Evolutionary conservation across 2,329 filamentous ascomycete genomes (phyloP).

Genomic region (Exophiala sp.): DNA sequence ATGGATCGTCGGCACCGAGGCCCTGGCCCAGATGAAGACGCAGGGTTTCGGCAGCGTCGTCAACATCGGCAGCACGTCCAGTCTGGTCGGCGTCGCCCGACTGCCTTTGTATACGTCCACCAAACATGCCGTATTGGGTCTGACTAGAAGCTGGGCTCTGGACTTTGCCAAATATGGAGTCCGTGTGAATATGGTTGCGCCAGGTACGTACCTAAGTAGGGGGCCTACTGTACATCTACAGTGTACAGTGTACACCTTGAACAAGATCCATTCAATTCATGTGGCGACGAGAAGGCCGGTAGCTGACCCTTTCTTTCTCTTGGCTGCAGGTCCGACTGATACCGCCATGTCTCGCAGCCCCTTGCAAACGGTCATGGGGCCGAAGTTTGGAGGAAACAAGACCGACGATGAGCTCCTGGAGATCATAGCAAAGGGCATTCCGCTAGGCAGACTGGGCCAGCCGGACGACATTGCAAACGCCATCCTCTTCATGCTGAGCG

Average conservation of each 20-base stretch:
- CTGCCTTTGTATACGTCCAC: constrained; percentile 40
- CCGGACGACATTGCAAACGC: neutral
- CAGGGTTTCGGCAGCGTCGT: constrained; percentile 37
- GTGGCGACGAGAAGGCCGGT: no score
- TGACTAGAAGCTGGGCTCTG: constrained; percentile 36
- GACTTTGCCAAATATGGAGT: constrained; percentile 33
- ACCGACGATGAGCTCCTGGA: neutral
- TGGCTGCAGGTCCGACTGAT: neutral
- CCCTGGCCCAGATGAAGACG: constrained; percentile 42
- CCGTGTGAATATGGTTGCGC: constrained; percentile 33
- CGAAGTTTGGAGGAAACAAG: neutral
- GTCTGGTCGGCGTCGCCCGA: constrained; percentile 32
- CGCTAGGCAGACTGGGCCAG: neutral
- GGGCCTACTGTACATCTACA: no score
- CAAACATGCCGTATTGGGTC: constrained; percentile 40
- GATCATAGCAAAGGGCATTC: constrained; percentile 20
- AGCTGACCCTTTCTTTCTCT: neutral
- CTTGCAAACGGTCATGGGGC: neutral
- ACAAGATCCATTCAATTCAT: no score
- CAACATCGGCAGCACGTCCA: constrained; percentile 39
- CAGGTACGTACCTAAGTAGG: constrained; percentile 5
- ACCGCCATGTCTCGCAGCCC: neutral
- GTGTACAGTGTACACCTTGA: no score
- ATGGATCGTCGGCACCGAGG: constrained; percentile 33
- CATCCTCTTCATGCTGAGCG: neutral